Percentiles rank a stretch among this genome's conserved stretches.
Evolutionary conservation across 306 rosid species (phyloP).

Genomic region (Ziziphus jujuba): DNA sequence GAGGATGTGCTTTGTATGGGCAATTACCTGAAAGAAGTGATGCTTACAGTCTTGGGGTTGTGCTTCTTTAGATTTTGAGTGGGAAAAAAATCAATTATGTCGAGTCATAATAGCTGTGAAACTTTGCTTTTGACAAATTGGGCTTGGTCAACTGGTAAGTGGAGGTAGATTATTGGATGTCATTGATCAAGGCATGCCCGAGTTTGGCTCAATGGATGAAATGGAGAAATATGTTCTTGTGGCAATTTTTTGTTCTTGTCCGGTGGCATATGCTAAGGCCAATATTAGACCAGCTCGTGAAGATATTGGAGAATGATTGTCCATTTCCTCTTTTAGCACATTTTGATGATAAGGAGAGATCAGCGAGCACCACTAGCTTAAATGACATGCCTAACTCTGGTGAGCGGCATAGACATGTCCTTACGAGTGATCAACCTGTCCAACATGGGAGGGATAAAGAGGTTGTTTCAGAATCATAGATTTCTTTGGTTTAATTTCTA

Average conservation of each 20-base stretch:
- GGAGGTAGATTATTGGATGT: slow-evolving; percentile 24
- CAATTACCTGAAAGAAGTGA: slow-evolving; percentile 27
- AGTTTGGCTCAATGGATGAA: slow-evolving; percentile 9
- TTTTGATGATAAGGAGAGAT: neutral
- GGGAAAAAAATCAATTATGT: slow-evolving; percentile 27
- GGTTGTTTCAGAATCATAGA: neutral
- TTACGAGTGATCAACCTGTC: neutral
- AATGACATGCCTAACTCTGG: neutral
- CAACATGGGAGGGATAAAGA: neutral
- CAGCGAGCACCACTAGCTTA: neutral
- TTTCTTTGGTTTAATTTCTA: neutral
- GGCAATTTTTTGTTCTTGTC: slow-evolving; percentile 32
- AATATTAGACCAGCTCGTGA: slow-evolving; percentile 33
- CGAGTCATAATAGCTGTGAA: neutral
- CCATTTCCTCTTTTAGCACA: slow-evolving; percentile 14
- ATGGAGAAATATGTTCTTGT: slow-evolving; percentile 28
- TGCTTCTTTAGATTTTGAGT: slow-evolving; percentile 32
- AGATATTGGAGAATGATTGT: slow-evolving; percentile 22
- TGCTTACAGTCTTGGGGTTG: slow-evolving; percentile 33
- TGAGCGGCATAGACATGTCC: neutral
- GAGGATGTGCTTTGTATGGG: slow-evolving; percentile 32
- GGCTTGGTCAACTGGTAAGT: slow-evolving; percentile 28
- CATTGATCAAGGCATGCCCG: slow-evolving; percentile 18
- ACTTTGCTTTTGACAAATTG: slow-evolving; percentile 29
- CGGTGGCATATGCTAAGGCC: slow-evolving; percentile 29